These are phyloP conservation scores for Xylaria telfairii DNA, from an alignment of 495 filamentous ascomycete genomes.

Conservation along the genomic window DNA sequence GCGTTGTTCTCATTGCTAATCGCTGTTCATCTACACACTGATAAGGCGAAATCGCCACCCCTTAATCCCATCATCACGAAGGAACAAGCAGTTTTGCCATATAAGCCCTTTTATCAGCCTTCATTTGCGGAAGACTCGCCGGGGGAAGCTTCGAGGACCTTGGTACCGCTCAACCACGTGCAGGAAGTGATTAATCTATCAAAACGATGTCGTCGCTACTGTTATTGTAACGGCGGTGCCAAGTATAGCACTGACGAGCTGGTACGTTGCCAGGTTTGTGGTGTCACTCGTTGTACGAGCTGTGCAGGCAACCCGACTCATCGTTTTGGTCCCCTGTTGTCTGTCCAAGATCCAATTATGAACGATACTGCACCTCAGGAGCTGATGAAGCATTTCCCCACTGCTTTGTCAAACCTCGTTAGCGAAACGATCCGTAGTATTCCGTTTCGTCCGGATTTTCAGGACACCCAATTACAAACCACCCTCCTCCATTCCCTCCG, in stretches of 20 bases:
- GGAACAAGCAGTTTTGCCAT: background rate
- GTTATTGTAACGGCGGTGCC: slow-evolving; percentile 42
- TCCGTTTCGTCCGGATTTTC: background rate
- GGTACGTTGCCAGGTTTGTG: slow-evolving; percentile 27
- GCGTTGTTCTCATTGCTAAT: slow-evolving; percentile 56
- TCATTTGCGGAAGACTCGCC: background rate
- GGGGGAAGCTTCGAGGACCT: background rate
- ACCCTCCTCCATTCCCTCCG: slow-evolving; percentile 11
- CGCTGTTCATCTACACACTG: slow-evolving; percentile 36
- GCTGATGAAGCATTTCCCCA: slow-evolving; percentile 32
- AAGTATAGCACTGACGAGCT: slow-evolving; percentile 38
- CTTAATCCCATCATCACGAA: background rate
- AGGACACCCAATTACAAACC: background rate
- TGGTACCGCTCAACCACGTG: background rate
- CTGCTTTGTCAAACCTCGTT: slow-evolving; percentile 17
- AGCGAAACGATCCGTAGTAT: background rate
- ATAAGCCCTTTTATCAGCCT: slow-evolving; percentile 14
- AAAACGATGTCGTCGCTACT: slow-evolving; percentile 35
- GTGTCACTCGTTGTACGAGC: slow-evolving; percentile 33
- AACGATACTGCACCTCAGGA: slow-evolving; percentile 17
- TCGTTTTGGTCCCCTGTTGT: slow-evolving; percentile 14
- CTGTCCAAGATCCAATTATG: slow-evolving; percentile 17
- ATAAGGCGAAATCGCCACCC: slow-evolving; percentile 14
- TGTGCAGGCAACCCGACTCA: slow-evolving; percentile 48
- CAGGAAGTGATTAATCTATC: slow-evolving; percentile 1